Evolutionary conservation across 2,329 filamentous ascomycete species (phyloP), one percentile per base, ranked within the genome.

Genomic region (Fusarium coicis): DNA sequence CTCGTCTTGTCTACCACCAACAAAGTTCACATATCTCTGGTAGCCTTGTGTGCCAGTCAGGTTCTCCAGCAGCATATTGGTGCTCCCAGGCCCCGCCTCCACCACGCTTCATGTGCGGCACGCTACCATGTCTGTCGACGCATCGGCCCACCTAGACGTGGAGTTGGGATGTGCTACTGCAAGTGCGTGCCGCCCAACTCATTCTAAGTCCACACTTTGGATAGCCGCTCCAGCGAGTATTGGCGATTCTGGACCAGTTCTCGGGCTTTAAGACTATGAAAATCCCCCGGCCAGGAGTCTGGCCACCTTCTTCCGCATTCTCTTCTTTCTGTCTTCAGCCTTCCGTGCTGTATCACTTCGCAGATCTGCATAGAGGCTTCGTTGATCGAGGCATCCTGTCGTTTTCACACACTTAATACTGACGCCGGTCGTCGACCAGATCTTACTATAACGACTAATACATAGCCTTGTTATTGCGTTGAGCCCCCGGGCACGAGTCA

Each of bases 361-460:
- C 77, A 76, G 66, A 78, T 76, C 59, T 40, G 68, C 79, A 80
- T 79, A 77, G 65, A 74, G 79, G 62, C 79, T 82, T 84, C 82
- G 83, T 85, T 84, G 83, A 85, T 68, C 83, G 82, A 83, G 80
- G 81, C 80, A 82, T 80, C 81, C 83, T 81, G 79, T 84, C 83
- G 75, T 83, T 84, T 75, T 70, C 55, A 69, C 42, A 66, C 40
- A 23, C 49, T 68, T 63, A 69, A 76, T 78, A 73, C 52, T 69
- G 81, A 79, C 81, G 82, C 83, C 69, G 82, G 83, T 58, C 82
- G 82, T 83, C 80, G 63, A 77, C 52, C 56, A 61, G 52, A 37
- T 63, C 59, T 67, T 69, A 75, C 69, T 69, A 71, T 70, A 72
- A 47, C 66, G 46, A 75, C 69, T 78, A 78, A 77, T 76, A 74